Conservation (phyloP, 2,329 filamentous ascomycete species). For the Aspergillus aculeatinus region DNA sequence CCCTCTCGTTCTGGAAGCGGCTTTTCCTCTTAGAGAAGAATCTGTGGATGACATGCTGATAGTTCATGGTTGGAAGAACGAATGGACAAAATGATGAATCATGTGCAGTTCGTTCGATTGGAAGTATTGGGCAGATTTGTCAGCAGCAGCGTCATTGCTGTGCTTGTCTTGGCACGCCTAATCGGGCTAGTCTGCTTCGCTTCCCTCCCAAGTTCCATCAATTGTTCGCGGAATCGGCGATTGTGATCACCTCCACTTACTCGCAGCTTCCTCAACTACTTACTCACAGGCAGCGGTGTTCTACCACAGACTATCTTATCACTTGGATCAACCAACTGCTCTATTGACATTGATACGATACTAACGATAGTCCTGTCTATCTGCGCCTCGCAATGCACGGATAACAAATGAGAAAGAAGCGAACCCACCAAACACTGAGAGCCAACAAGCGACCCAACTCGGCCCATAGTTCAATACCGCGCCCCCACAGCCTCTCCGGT, state of each 20-base stretch:
- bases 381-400: not conserved
- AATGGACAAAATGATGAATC: not conserved
- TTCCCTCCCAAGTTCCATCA: not conserved
- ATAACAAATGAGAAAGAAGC: too few relatives aligned
- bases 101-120: not conserved
- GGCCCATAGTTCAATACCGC: not conserved
- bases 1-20: conserved; percentile 4
- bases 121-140: not conserved
- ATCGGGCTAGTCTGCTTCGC: not conserved
- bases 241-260: not conserved
- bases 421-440: too few relatives aligned
- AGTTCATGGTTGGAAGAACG: not conserved
- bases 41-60: not conserved
- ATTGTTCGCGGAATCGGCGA: too few relatives aligned
- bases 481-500: not conserved
- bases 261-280: not conserved
- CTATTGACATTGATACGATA: not conserved
- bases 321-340: not conserved
- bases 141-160: not conserved
- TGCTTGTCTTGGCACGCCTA: not conserved
- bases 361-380: not conserved
- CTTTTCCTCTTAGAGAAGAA: not conserved
- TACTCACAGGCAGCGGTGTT: not conserved
- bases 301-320: too few relatives aligned
- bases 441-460: not conserved